Evolutionary conservation across 139 green algal species (phyloP).

Genomic region (Chlorella vulgaris): DNA sequence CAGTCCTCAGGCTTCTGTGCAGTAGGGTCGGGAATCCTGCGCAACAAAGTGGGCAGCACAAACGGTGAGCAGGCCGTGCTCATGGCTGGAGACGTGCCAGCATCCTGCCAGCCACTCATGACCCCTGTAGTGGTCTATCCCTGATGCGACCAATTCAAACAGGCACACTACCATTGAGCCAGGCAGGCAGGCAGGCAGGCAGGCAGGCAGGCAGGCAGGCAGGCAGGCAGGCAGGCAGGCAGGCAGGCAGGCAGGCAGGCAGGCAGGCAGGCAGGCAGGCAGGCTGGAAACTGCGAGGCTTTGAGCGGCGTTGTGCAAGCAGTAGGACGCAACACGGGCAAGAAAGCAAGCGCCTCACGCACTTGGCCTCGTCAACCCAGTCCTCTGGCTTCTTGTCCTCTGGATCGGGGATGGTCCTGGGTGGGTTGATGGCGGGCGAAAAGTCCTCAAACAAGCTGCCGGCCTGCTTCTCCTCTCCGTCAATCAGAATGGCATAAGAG

Average conservation of each 20-base stretch:
- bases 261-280: background rate
- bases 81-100: too few species aligned
- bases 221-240: too few species aligned
- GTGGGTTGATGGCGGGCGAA: constrained; percentile 76
- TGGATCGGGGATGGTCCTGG: constrained; percentile 81
- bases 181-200: background rate
- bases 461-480: constrained; percentile 64
- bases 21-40: constrained; percentile 84
- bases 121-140: background rate
- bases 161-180: background rate
- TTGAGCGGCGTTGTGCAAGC: background rate
- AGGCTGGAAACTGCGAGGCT: background rate
- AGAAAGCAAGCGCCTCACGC: background rate
- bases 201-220: background rate
- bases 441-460: constrained; percentile 82
- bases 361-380: constrained; percentile 54
- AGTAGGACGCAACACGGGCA: too few species aligned
- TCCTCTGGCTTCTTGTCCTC: constrained; percentile 84
- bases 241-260: background rate
- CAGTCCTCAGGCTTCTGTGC: constrained; percentile 90
- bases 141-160: background rate
- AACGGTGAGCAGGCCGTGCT: background rate
- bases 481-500: constrained; percentile 79
- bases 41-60: background rate
- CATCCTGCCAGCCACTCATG: too few species aligned